These are phyloP conservation scores for Amauroascus niger DNA, from an alignment of 2,329 filamentous ascomycete species.

Conservation along the genomic window DNA sequence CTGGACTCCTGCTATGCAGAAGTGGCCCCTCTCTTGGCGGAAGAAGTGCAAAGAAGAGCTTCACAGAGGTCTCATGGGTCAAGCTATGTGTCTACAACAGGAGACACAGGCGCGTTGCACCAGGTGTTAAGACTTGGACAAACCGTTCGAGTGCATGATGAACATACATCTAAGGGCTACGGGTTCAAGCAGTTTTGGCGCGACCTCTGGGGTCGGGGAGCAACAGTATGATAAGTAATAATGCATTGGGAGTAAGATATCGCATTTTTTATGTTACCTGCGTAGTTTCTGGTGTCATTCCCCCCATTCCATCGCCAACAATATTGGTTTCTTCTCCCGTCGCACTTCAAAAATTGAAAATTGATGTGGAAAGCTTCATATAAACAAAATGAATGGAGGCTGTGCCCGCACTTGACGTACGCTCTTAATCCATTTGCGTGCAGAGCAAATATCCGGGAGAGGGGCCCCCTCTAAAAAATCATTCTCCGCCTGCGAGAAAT, in stretches of 20 bases:
- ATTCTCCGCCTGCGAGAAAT: not conserved
- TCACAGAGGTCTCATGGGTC: constrained; percentile 27
- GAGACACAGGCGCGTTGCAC: constrained; percentile 47
- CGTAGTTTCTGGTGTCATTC: not conserved
- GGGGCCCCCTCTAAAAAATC: not conserved
- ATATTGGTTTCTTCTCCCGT: not conserved
- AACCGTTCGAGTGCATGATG: constrained; percentile 59
- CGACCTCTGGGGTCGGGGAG: constrained; percentile 53
- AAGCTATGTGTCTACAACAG: constrained; percentile 30
- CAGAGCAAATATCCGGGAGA: too few relatives aligned
- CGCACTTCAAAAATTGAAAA: not conserved
- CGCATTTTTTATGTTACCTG: not conserved
- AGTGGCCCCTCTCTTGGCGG: constrained; percentile 65
- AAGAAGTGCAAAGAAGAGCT: constrained; percentile 62
- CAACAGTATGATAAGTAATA: constrained; percentile 3
- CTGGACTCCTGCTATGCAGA: constrained; percentile 73
- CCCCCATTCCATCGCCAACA: not conserved
- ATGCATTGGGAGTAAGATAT: not conserved
- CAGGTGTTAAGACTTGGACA: constrained; percentile 46
- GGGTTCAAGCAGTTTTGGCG: constrained; percentile 84
- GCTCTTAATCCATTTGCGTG: too few relatives aligned
- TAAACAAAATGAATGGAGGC: not conserved
- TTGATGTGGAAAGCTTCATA: not conserved
- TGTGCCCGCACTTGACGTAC: too few relatives aligned
- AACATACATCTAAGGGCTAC: constrained; percentile 60